phyloP scores from a whole-genome alignment of 257 asterid species.

The Ilex asprella region DNA sequence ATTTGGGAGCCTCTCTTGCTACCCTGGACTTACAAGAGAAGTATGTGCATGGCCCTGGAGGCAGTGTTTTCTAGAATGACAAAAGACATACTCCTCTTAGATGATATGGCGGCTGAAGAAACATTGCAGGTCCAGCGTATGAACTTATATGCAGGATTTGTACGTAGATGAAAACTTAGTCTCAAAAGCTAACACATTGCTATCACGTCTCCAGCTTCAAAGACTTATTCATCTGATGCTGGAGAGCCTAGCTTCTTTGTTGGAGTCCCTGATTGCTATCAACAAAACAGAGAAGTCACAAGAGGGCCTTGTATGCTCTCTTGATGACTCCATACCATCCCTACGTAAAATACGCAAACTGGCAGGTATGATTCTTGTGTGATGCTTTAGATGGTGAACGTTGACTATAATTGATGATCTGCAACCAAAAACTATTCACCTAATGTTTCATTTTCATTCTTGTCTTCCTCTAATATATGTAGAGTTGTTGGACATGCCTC shows the following conservation, averaged over 20 bases:
- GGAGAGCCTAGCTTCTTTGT: constrained; percentile 62
- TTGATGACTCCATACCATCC: constrained; percentile 44
- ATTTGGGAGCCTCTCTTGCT: constrained; percentile 82
- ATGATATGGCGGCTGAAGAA: constrained; percentile 98
- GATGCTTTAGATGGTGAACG: neutral
- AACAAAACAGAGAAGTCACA: constrained; percentile 32
- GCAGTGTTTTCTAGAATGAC: constrained; percentile 65
- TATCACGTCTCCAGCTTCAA: constrained; percentile 52
- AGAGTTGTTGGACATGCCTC: constrained; percentile 94
- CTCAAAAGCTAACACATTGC: constrained; percentile 18
- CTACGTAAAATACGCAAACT: constrained; percentile 65
- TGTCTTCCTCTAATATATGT: constrained; percentile 7
- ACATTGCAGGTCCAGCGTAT: constrained; percentile 67
- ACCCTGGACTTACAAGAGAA: constrained; percentile 68
- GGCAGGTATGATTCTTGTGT: constrained; percentile 45
- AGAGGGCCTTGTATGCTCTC: constrained; percentile 30
- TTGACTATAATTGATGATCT: constrained; percentile 4
- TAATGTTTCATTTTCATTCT: constrained; percentile 1
- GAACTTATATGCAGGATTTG: neutral
- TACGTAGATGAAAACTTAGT: neutral
- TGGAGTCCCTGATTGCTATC: constrained; percentile 48
- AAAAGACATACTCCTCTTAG: constrained; percentile 71
- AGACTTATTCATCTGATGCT: constrained; percentile 70
- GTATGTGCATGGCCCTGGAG: constrained; percentile 64
- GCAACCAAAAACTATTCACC: constrained; percentile 2